Percentiles rank a stretch among this genome's conserved stretches.
These are phyloP conservation scores for Fusarium tupiense DNA, from an alignment of 2,329 filamentous ascomycete species.

Conservation along the genomic window DNA sequence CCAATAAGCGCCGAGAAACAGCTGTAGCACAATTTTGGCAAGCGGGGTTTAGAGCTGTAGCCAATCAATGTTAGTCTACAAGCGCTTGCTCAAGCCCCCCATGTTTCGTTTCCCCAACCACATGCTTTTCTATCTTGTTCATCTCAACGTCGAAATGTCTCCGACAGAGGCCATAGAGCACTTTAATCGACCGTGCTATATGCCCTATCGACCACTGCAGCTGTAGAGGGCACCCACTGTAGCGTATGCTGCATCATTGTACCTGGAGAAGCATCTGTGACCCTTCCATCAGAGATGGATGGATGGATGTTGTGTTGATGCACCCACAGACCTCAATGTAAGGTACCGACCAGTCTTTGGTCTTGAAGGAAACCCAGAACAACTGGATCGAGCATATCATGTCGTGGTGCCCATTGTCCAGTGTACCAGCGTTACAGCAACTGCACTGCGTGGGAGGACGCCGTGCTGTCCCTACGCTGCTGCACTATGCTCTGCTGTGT, in stretches of 20 bases:
- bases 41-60: slow-evolving; percentile 3
- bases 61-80: slow-evolving; percentile 24
- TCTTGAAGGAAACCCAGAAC: slow-evolving; percentile 11
- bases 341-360: slow-evolving; percentile 37
- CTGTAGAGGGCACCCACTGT: slow-evolving; percentile 6
- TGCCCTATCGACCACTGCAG: neutral
- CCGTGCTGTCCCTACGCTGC: slow-evolving; percentile 15
- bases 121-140: slow-evolving; percentile 40
- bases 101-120: slow-evolving; percentile 47
- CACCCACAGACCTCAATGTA: slow-evolving; percentile 35
- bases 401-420: slow-evolving; percentile 23
- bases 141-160: slow-evolving; percentile 16
- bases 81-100: slow-evolving; percentile 32
- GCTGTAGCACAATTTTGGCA: slow-evolving; percentile 41
- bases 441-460: slow-evolving; percentile 19
- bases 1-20: slow-evolving; percentile 51
- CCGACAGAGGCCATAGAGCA: neutral
- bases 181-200: neutral
- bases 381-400: slow-evolving; percentile 34
- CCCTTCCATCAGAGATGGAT: slow-evolving; percentile 19
- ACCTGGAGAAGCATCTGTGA: slow-evolving; percentile 23
- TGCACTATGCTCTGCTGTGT: slow-evolving; percentile 33
- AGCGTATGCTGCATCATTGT: slow-evolving; percentile 13
- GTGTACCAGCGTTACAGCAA: slow-evolving; percentile 31
- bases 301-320: slow-evolving; percentile 26